phyloP scores from a whole-genome alignment of 2,329 filamentous ascomycete species.

The Didymella keratinophila region DNA sequence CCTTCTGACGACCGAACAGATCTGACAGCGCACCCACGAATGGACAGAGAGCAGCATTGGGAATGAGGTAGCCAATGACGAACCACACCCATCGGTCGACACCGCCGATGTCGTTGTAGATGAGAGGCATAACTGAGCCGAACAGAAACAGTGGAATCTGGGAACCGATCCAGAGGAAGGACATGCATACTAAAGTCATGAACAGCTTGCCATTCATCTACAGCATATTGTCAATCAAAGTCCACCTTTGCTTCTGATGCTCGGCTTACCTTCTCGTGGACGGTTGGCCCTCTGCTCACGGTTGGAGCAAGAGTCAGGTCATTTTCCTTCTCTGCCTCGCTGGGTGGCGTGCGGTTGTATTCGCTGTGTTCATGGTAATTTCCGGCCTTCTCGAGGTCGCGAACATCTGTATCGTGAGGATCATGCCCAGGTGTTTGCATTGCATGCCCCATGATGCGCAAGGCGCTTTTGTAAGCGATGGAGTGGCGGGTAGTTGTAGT shows the following conservation, averaged over 20 bases:
- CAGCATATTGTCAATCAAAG: neutral
- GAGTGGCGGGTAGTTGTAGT: neutral
- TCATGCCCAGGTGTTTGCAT: conserved; percentile 22
- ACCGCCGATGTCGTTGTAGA: conserved; percentile 69
- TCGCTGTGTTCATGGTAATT: conserved; percentile 18
- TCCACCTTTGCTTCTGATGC: too few species aligned
- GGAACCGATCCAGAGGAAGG: conserved; percentile 67
- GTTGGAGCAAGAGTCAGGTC: conserved; percentile 18
- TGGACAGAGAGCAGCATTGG: conserved; percentile 64
- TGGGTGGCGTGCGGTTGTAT: conserved; percentile 26
- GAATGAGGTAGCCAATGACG: conserved; percentile 60
- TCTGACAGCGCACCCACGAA: conserved; percentile 65
- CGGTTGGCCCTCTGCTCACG: conserved; percentile 28
- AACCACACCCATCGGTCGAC: conserved; percentile 67
- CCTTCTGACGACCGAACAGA: conserved; percentile 44
- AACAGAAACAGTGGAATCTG: conserved; percentile 65
- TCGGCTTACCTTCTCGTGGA: conserved; percentile 35
- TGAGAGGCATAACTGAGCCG: conserved; percentile 55
- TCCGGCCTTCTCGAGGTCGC: conserved; percentile 8
- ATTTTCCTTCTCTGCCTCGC: conserved; percentile 32
- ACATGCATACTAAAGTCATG: conserved; percentile 65
- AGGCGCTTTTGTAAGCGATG: neutral
- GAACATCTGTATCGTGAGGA: conserved; percentile 13
- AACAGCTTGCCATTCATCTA: conserved; percentile 53
- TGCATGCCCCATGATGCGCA: conserved; percentile 15